phyloP scores from a whole-genome alignment of 83 land plant genomes.

The Picea abies region DNA sequence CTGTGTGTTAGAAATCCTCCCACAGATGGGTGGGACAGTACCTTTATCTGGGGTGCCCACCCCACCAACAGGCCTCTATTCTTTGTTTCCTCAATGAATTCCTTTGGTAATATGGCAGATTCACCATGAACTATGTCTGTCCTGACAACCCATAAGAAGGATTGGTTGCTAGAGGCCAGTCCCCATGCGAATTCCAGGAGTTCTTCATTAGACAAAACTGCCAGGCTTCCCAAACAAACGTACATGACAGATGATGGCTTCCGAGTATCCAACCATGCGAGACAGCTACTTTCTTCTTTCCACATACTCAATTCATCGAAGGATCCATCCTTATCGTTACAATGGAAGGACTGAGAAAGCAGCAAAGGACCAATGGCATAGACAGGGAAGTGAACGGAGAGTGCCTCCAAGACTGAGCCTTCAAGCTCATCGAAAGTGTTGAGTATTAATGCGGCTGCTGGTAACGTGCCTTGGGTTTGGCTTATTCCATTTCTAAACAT shows the following conservation, averaged over 20 bases:
- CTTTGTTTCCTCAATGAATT: constrained; percentile 19
- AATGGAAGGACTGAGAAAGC: not conserved
- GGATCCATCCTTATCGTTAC: not conserved
- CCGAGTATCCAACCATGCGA: constrained; percentile 25
- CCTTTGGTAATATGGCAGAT: not conserved
- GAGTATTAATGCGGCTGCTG: constrained; percentile 17
- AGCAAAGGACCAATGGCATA: constrained; percentile 35
- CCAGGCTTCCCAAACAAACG: constrained; percentile 33
- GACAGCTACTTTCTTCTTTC: constrained; percentile 28
- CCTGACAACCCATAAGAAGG: constrained; percentile 30
- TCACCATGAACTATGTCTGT: constrained; percentile 17
- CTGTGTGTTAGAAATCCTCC: constrained; percentile 17
- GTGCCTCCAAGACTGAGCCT: constrained; percentile 18
- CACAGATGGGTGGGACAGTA: constrained; percentile 19
- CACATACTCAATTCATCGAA: constrained; percentile 14
- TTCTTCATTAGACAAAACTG: constrained; percentile 3
- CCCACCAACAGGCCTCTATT: constrained; percentile 1
- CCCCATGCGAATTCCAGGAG: constrained; percentile 34
- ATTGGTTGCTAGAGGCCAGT: constrained; percentile 15
- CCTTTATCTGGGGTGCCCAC: constrained; percentile 26
- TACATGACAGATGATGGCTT: constrained; percentile 17
- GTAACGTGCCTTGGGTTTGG: not conserved
- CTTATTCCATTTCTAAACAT: not conserved
- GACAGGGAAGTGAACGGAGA: constrained; percentile 14
- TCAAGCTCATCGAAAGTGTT: constrained; percentile 47